Percentiles rank a stretch among this genome's conserved stretches.
These are phyloP conservation scores for Dovyalis caffra DNA, from an alignment of 345 rosid species.

Conservation along the genomic window DNA sequence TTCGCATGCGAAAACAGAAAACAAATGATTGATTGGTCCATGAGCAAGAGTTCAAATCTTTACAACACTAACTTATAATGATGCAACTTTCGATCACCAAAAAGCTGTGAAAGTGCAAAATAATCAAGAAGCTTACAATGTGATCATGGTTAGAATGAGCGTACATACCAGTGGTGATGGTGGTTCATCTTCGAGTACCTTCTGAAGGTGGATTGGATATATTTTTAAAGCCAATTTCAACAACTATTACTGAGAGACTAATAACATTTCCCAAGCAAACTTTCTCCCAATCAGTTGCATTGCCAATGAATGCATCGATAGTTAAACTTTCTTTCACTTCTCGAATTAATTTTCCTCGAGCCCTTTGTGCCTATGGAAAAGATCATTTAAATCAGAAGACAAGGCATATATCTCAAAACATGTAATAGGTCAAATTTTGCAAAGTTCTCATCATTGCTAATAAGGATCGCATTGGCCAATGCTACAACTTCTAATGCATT, in stretches of 20 bases:
- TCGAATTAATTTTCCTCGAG: constrained; percentile 61
- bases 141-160: constrained; percentile 81
- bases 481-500: neutral
- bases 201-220: constrained; percentile 54
- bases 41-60: neutral
- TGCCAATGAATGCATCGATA: constrained; percentile 79
- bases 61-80: neutral
- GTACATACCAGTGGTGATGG: constrained; percentile 67
- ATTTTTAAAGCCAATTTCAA: constrained; percentile 59
- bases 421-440: neutral
- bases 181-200: constrained; percentile 53
- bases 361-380: constrained; percentile 69
- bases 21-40: neutral
- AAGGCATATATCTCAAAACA: neutral
- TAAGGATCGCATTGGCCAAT: neutral
- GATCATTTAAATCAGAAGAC: neutral
- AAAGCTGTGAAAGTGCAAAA: no score
- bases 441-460: neutral
- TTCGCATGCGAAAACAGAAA: constrained; percentile 16
- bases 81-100: no score
- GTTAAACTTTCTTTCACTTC: constrained; percentile 73
- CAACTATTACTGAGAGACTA: constrained; percentile 68
- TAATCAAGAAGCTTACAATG: constrained; percentile 47
- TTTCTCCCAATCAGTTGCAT: constrained; percentile 89
- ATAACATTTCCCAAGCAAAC: constrained; percentile 87